Conservation (phyloP, 768 basidiomycete genomes). For the Lyophyllum atratum region DNA sequence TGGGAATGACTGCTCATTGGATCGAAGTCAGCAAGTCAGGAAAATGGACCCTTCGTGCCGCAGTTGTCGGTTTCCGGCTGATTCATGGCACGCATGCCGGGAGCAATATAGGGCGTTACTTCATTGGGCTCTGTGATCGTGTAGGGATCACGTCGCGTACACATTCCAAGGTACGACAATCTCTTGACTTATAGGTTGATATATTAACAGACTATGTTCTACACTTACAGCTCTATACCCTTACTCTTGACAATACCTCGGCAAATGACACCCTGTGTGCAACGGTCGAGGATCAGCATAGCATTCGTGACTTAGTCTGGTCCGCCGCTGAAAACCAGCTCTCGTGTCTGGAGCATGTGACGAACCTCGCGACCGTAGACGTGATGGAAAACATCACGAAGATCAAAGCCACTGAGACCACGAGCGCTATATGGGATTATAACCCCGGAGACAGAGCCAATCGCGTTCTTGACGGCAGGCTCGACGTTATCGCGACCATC, state of each 20-base stretch:
- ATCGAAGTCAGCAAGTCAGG: constrained; percentile 16
- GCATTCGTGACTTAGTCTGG: background rate
- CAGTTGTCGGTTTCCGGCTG: constrained; percentile 23
- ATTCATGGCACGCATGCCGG: constrained; percentile 25
- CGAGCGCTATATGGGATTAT: background rate
- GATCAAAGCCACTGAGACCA: background rate
- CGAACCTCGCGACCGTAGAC: background rate
- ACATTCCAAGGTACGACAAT: constrained; percentile 27
- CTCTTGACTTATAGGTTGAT: background rate
- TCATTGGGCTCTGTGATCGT: constrained; percentile 22
- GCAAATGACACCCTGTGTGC: constrained; percentile 2
- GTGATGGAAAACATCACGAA: background rate
- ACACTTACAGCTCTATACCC: constrained; percentile 20
- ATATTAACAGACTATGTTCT: background rate
- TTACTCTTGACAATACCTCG: background rate
- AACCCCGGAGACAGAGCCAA: constrained; percentile 17
- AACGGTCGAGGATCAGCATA: background rate
- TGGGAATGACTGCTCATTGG: constrained; percentile 20
- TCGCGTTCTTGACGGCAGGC: constrained; percentile 21
- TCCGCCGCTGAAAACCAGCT: background rate
- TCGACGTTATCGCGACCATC: constrained; percentile 14
- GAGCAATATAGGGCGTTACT: constrained; percentile 26
- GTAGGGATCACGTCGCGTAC: constrained; percentile 22
- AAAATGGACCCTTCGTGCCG: constrained; percentile 23
- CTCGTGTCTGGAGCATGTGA: background rate